These are phyloP conservation scores for Populus tremula DNA, from an alignment of 345 rosid species.

Conservation along the genomic window DNA sequence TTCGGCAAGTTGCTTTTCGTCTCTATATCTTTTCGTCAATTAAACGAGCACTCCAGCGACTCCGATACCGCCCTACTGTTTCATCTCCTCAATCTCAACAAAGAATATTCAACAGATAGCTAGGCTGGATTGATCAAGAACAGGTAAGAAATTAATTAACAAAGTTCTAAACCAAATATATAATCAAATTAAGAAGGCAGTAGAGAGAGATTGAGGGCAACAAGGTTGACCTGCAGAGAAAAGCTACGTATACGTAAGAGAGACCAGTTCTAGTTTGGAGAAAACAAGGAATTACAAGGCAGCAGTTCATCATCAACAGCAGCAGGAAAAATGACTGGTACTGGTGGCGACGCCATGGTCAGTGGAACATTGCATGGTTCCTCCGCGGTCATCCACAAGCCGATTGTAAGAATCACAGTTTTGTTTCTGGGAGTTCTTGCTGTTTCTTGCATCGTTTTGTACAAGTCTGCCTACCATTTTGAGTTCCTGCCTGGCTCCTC, in stretches of 20 bases:
- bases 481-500: neutral
- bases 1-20: neutral
- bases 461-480: conserved; percentile 1
- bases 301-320: neutral
- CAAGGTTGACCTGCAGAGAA: neutral
- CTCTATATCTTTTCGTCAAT: neutral
- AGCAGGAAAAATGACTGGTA: neutral
- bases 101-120: neutral
- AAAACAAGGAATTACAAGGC: neutral
- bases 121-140: neutral
- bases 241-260: neutral
- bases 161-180: neutral
- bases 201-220: neutral
- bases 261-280: neutral
- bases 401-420: neutral
- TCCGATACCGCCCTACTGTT: too few relatives aligned
- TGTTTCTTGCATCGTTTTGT: conserved; percentile 10
- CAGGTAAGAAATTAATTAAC: neutral
- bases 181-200: neutral
- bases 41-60: too few relatives aligned
- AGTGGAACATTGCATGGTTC: neutral
- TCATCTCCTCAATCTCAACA: neutral
- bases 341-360: neutral
- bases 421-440: conserved; percentile 2
- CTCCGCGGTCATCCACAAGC: neutral